phyloP scores from a whole-genome alignment of 805 yeast genomes.

The Ogataea paradorogensis region DNA sequence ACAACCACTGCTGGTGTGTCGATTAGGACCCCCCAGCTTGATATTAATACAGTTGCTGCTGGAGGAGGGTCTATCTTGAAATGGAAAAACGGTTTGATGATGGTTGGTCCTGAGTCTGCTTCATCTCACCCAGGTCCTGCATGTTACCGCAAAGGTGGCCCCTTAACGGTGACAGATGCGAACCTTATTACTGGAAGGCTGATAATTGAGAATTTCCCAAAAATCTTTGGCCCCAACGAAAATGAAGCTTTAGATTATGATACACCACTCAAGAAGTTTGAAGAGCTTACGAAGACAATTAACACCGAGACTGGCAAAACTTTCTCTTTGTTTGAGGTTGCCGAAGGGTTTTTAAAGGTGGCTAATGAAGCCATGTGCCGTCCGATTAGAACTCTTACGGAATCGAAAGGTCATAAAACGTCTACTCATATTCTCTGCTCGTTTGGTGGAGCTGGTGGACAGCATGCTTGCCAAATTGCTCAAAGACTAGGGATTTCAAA shows the following conservation, averaged over 20 bases:
- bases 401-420: slow-evolving; percentile 71
- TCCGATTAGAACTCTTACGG: slow-evolving; percentile 79
- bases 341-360: slow-evolving; percentile 74
- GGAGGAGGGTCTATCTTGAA: slow-evolving; percentile 74
- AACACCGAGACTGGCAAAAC: slow-evolving; percentile 44
- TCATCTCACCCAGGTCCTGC: slow-evolving; percentile 90
- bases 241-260: slow-evolving; percentile 63
- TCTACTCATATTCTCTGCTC: slow-evolving; percentile 68
- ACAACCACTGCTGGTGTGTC: slow-evolving; percentile 79
- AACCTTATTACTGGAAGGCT: slow-evolving; percentile 70
- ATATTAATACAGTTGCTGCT: slow-evolving; percentile 79
- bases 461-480: slow-evolving; percentile 78
- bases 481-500: slow-evolving; percentile 60
- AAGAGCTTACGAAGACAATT: slow-evolving; percentile 50
- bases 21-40: slow-evolving; percentile 78
- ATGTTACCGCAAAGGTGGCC: slow-evolving; percentile 81
- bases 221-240: slow-evolving; percentile 80
- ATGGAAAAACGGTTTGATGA: slow-evolving; percentile 70
- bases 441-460: slow-evolving; percentile 94
- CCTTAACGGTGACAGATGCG: slow-evolving; percentile 83
- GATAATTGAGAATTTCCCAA: slow-evolving; percentile 71
- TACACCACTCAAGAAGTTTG: slow-evolving; percentile 48
- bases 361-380: slow-evolving; percentile 90
- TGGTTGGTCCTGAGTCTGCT: slow-evolving; percentile 88
- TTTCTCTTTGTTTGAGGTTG: slow-evolving; percentile 63